Evolutionary conservation across 768 basidiomycete species (phyloP), one percentile per base, ranked within the genome.

Genomic region (Agrocybe pediades): DNA sequence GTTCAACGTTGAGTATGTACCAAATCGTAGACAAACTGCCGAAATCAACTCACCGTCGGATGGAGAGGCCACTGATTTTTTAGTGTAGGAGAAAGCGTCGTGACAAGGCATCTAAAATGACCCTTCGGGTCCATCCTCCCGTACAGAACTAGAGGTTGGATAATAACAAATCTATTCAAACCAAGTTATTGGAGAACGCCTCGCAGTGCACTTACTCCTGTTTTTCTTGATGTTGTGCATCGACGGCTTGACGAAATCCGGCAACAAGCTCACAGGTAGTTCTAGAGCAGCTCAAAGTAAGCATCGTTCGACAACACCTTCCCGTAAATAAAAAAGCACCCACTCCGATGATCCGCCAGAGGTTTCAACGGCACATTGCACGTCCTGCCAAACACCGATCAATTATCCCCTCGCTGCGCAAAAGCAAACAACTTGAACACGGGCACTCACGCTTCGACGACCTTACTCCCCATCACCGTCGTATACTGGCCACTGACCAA

Each of bases 41-140:
- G 13, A 26, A 19, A 29, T 23, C 15, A 27, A 64, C 68, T 23
- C 59, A 73, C 77, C 21, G 63, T 54, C 25, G 78, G 79, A 56
- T 82, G 81, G 2, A 82, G 61, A 3, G 76, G 64, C 63, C 70
- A 73, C 27, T 70, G 66, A 40, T 71, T 68, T 53, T 88, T 87
- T 2, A 63, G 56, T n/a, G 73, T 73, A 1, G 89, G 89, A 6
- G 62, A 54, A 9, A 81, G 71, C 1, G 61, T 70, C 7, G 90
- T 90, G 71, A 87, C 68, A 0, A 85, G 84, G 27, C 88, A 90
- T 29, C 74, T 76, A 64, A 91, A 91, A 23, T 78, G 71, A 0
- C 71, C 71, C 13, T 79, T 53, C 0, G 68, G 75, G 56, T 82
- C 78, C 36, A 90, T 65, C 36, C 89, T 77, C 9, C 81, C 83